A percentile compares a stretch with the other conserved stretches of the same genome.
These are phyloP conservation scores for Xylaria sp. DNA, from an alignment of 2,329 filamentous ascomycete species.

Conservation along the genomic window DNA sequence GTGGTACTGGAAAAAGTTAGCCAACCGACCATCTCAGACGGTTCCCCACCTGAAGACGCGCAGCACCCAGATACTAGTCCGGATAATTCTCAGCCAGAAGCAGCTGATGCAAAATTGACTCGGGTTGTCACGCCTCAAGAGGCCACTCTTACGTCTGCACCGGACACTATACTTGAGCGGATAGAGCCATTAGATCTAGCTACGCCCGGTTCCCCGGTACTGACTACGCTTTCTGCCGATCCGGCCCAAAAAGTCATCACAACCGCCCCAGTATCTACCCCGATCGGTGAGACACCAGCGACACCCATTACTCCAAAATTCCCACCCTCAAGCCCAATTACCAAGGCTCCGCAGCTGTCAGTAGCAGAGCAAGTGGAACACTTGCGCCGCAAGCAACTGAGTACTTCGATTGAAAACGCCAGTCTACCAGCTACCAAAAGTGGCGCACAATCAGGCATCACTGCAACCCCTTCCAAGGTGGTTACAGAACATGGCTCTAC, in stretches of 20 bases:
- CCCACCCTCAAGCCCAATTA: conserved; percentile 28
- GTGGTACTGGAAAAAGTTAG: conserved; percentile 60
- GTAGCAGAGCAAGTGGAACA: conserved; percentile 52
- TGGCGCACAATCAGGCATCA: conserved; percentile 33
- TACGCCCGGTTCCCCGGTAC: conserved; percentile 51
- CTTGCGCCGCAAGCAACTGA: conserved; percentile 62
- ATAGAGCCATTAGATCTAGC: conserved; percentile 64
- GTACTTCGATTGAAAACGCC: conserved; percentile 49
- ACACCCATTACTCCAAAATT: conserved; percentile 36
- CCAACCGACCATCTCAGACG: conserved; percentile 50
- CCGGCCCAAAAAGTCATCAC: conserved; percentile 32
- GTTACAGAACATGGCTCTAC: conserved; percentile 53
- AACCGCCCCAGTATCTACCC: conserved; percentile 42
- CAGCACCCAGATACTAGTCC: conserved; percentile 38
- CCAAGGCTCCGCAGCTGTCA: conserved; percentile 40
- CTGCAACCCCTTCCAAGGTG: conserved; percentile 39
- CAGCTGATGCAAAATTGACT: conserved; percentile 34
- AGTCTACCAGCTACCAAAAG: conserved; percentile 40
- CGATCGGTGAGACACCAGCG: conserved; percentile 39
- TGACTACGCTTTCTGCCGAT: conserved; percentile 21
- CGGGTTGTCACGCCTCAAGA: conserved; percentile 45
- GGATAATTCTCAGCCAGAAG: conserved; percentile 36
- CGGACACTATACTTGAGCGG: conserved; percentile 56
- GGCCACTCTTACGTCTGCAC: conserved; percentile 47
- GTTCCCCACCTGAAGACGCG: conserved; percentile 38